Evolutionary conservation across 768 basidiomycete species (phyloP).

Genomic region (Pholiota molesta): DNA sequence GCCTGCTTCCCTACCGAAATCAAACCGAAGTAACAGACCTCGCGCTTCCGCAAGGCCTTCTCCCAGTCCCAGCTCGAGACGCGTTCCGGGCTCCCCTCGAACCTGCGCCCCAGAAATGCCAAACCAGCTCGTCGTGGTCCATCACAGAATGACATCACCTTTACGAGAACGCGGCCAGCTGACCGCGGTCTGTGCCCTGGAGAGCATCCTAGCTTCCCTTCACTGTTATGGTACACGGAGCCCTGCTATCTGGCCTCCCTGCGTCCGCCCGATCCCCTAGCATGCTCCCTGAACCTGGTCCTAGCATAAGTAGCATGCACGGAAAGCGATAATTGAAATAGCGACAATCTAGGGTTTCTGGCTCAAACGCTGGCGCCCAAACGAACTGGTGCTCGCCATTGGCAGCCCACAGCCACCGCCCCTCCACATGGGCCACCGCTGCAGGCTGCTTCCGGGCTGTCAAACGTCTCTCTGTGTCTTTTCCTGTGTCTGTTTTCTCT

Average conservation of each 20-base stretch:
- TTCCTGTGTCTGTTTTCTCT: neutral
- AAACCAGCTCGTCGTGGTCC: neutral
- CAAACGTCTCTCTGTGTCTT: neutral
- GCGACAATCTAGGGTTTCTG: neutral
- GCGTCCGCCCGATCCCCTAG: neutral
- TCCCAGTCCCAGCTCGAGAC: no score
- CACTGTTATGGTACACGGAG: neutral
- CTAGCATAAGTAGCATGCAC: neutral
- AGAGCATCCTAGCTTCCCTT: neutral
- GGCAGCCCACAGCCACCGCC: neutral
- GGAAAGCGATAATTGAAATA: neutral
- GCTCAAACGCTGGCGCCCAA: neutral
- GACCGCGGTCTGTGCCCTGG: neutral
- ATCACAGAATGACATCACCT: neutral
- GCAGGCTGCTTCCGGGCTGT: constrained; percentile 1
- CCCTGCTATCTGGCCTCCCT: no score
- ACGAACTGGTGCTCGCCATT: neutral
- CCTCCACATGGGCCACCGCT: neutral
- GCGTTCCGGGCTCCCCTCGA: neutral
- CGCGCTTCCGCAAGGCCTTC: neutral
- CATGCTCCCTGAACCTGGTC: neutral
- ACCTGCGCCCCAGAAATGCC: neutral
- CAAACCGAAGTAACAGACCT: neutral
- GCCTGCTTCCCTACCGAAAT: neutral
- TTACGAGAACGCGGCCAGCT: neutral